phyloP scores from a whole-genome alignment of 345 rosid genomes.

The Hibiscus tridactylites region DNA sequence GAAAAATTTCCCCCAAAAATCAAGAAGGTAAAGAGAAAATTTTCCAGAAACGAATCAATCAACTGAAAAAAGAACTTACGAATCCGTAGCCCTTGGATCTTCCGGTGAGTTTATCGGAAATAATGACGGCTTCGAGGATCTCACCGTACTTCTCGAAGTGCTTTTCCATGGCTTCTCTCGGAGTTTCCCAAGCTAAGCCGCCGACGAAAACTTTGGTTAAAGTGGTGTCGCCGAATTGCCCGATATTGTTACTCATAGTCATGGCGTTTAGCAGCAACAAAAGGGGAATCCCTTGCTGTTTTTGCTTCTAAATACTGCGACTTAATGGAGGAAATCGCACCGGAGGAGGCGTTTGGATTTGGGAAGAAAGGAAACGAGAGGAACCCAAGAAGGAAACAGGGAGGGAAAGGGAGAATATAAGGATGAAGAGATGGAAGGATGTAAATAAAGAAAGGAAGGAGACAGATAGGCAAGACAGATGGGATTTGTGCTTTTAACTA shows the following conservation, averaged over 20 bases:
- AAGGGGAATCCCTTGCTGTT: too few species aligned
- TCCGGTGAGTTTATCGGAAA: conserved; percentile 81
- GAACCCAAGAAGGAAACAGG: conserved; percentile 1
- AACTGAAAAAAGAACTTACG: conserved; percentile 27
- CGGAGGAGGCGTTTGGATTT: not conserved
- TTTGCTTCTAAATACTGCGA: not conserved
- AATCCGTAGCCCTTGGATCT: conserved; percentile 99
- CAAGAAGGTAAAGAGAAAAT: not conserved
- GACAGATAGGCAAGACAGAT: conserved; percentile 61
- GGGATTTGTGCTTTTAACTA: conserved; percentile 18
- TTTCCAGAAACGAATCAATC: not conserved
- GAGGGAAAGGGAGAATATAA: conserved; percentile 18
- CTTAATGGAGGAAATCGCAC: not conserved
- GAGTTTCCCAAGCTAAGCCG: conserved; percentile 95
- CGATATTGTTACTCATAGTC: conserved; percentile 44
- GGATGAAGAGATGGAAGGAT: conserved; percentile 7
- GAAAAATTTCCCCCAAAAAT: not conserved
- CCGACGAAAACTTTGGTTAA: conserved; percentile 95
- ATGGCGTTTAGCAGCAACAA: conserved; percentile 9
- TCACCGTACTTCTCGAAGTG: conserved; percentile 91
- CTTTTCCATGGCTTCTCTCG: conserved; percentile 68
- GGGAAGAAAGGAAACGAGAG: not conserved
- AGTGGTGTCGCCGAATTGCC: conserved; percentile 82
- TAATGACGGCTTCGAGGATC: conserved; percentile 90
- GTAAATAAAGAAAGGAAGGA: conserved; percentile 23